Conservation (phyloP, 495 filamentous ascomycete species). For the Mycothermus thermophilus region DNA sequence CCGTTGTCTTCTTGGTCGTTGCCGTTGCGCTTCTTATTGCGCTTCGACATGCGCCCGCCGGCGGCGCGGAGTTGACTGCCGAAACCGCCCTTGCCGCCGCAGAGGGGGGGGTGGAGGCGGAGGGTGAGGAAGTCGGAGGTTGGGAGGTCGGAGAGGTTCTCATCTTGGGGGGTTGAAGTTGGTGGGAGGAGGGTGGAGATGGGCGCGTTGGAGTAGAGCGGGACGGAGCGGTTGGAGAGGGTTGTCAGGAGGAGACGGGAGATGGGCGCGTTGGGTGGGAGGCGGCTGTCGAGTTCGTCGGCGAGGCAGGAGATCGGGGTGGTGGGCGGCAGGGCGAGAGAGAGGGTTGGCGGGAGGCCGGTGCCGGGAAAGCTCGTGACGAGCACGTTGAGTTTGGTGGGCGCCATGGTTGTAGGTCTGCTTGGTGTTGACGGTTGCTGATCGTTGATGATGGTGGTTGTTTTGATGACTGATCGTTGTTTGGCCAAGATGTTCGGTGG, state of each 20-base stretch:
- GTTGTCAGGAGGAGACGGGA: constrained; percentile 66
- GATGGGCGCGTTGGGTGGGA: constrained; percentile 28
- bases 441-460: not conserved
- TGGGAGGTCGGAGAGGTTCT: constrained; percentile 11
- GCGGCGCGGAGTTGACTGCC: constrained; percentile 93
- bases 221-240: constrained; percentile 57
- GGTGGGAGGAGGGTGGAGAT: constrained; percentile 37
- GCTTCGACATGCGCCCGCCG: constrained; percentile 93
- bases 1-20: constrained; percentile 59
- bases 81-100: constrained; percentile 93
- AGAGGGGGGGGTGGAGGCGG: constrained; percentile 58
- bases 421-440: not conserved
- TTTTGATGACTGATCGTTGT: no score
- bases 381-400: constrained; percentile 59
- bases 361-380: constrained; percentile 73
- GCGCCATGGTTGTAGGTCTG: constrained; percentile 19
- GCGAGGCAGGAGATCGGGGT: constrained; percentile 55
- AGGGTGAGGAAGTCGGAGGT: constrained; percentile 54
- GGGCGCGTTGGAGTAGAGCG: constrained; percentile 28
- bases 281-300: constrained; percentile 43
- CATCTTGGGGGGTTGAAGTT: constrained; percentile 22
- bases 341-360: constrained; percentile 62
- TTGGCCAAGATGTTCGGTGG: no score
- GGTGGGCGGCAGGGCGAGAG: constrained; percentile 50
- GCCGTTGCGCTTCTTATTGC: constrained; percentile 45